Conservation (phyloP, 2,329 filamentous ascomycete species). For the Pseudogymnoascus verrucosus region DNA sequence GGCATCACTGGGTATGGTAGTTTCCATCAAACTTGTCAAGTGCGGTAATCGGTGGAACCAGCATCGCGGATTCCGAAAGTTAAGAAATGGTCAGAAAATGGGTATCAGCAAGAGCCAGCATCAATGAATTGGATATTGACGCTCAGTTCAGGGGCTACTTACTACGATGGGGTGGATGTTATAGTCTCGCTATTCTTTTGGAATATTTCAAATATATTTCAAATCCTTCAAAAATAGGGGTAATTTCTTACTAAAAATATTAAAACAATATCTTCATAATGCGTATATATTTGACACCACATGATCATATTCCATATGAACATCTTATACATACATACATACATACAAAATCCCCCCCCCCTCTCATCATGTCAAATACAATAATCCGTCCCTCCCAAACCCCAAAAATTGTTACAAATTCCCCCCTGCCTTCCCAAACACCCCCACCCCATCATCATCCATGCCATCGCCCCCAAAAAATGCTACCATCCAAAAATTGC, state of each 20-base stretch:
- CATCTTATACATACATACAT: background rate
- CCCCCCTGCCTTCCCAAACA: too few relatives aligned
- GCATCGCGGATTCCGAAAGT: background rate
- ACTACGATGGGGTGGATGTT: background rate
- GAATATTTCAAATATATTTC: background rate
- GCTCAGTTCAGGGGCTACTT: background rate
- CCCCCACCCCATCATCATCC: too few relatives aligned
- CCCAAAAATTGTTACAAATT: too few relatives aligned
- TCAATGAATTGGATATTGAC: too few relatives aligned
- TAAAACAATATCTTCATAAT: background rate
- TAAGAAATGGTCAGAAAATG: background rate
- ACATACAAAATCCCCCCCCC: background rate
- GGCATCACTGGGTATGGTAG: too few relatives aligned
- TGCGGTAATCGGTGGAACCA: too few relatives aligned
- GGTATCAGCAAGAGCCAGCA: too few relatives aligned
- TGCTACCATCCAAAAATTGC: too few relatives aligned
- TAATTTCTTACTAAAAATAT: background rate
- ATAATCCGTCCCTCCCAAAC: too few relatives aligned
- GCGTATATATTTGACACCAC: background rate
- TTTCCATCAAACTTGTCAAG: too few relatives aligned
- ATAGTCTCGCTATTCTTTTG: background rate
- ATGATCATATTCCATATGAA: background rate
- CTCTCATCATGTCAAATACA: background rate
- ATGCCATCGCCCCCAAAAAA: too few relatives aligned
- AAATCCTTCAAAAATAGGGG: slow-evolving; percentile 25